Percentiles rank a stretch among this genome's conserved stretches.
phyloP scores from a whole-genome alignment of 1,284 basidiomycete species.

The Bjerkandera adusta region DNA sequence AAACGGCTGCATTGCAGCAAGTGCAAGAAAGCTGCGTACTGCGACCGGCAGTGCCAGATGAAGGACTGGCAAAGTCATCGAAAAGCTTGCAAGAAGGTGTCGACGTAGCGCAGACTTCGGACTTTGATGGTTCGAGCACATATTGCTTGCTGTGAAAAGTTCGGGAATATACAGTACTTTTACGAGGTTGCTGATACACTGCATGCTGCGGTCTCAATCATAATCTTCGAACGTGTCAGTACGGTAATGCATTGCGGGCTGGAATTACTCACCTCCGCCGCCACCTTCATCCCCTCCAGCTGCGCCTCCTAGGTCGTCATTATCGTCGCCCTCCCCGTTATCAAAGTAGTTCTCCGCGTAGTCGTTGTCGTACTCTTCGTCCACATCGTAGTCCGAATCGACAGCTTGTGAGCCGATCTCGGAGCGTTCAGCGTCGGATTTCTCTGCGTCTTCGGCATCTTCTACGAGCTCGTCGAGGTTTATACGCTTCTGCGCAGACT shows the following conservation, averaged over 20 bases:
- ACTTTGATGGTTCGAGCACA: too few relatives aligned
- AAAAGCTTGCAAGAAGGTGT: not conserved
- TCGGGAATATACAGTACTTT: too few relatives aligned
- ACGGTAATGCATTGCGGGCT: too few relatives aligned
- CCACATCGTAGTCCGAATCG: conserved; percentile 76
- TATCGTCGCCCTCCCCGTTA: conserved; percentile 77
- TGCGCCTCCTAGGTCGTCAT: conserved; percentile 70
- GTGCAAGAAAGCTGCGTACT: conserved; percentile 19
- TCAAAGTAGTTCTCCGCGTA: conserved; percentile 87
- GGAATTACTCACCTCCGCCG: too few relatives aligned
- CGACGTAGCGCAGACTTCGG: too few relatives aligned
- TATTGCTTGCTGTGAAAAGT: too few relatives aligned
- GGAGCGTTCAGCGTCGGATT: conserved; percentile 63
- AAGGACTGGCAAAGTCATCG: conserved; percentile 20
- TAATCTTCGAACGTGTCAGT: too few relatives aligned
- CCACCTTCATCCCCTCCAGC: conserved; percentile 60
- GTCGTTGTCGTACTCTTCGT: conserved; percentile 83
- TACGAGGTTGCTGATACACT: too few relatives aligned
- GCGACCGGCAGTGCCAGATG: conserved; percentile 17
- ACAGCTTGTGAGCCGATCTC: conserved; percentile 59
- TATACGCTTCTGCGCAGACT: conserved; percentile 40
- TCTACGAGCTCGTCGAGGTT: conserved; percentile 67
- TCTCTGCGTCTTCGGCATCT: conserved; percentile 62
- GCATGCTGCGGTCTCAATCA: too few relatives aligned
- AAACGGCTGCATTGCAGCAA: conserved; percentile 9